phyloP scores from a whole-genome alignment of 345 rosid species.

The Aquilaria yunnanensis region DNA sequence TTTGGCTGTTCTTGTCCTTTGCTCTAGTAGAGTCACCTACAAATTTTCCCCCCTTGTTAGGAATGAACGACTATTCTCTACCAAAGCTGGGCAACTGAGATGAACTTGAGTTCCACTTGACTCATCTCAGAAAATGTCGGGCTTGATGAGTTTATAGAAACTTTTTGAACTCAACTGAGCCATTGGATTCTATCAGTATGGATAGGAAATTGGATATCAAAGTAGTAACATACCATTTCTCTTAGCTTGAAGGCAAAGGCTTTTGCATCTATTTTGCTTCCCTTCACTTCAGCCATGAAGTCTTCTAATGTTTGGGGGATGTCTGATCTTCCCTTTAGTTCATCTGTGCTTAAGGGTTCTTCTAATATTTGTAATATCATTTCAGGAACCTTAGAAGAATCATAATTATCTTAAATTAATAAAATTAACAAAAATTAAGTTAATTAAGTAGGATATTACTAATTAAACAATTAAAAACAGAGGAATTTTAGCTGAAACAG shows the following conservation, averaged over 20 bases:
- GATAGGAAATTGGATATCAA: too few relatives aligned
- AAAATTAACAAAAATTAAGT: not conserved
- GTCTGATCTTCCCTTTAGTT: constrained; percentile 56
- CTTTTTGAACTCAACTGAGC: too few relatives aligned
- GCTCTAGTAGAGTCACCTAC: constrained; percentile 71
- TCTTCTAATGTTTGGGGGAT: constrained; percentile 84
- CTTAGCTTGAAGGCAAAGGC: constrained; percentile 83
- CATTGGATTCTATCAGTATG: too few relatives aligned
- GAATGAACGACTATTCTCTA: not conserved
- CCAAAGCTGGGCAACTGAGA: not conserved
- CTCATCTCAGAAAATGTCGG: too few relatives aligned
- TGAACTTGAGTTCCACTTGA: too few relatives aligned
- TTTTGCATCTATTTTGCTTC: constrained; percentile 54
- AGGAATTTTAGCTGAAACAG: constrained; percentile 4
- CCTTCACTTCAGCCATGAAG: constrained; percentile 61
- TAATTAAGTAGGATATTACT: not conserved
- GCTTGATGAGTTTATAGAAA: too few relatives aligned
- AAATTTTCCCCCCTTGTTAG: not conserved
- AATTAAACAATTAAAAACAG: not conserved
- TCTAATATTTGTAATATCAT: constrained; percentile 66
- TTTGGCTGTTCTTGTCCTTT: constrained; percentile 87
- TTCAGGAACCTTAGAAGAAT: constrained; percentile 63
- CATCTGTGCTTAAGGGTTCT: constrained; percentile 58
- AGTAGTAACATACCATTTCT: constrained; percentile 53
- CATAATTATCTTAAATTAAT: constrained; percentile 7